Conservation (phyloP, 2,329 filamentous ascomycete genomes). For the Fusarium tjaetaba region DNA sequence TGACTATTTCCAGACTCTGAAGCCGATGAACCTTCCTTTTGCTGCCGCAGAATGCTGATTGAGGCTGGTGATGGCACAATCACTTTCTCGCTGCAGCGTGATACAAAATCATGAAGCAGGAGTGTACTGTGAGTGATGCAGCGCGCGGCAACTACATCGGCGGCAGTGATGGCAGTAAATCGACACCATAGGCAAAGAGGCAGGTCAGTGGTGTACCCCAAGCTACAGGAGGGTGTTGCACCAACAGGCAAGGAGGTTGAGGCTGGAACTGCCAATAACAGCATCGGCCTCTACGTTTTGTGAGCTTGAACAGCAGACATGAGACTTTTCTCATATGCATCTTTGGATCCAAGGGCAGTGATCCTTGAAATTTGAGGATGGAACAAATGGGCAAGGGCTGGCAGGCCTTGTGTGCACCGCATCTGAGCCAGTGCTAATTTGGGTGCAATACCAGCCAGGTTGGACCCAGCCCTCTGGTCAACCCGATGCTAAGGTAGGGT, state of each 20-base stretch:
- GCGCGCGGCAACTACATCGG: constrained; percentile 5
- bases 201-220: constrained; percentile 29
- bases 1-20: constrained; percentile 55
- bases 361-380: constrained; percentile 16
- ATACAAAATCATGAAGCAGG: constrained; percentile 22
- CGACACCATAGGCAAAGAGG: constrained; percentile 11
- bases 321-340: background rate
- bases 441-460: background rate
- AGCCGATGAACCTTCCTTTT: constrained; percentile 32
- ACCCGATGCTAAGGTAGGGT: constrained; percentile 8
- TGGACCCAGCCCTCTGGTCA: constrained; percentile 30
- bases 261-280: constrained; percentile 31
- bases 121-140: constrained; percentile 7
- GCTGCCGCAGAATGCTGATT: constrained; percentile 12
- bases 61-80: constrained; percentile 25
- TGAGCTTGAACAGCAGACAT: background rate
- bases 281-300: background rate
- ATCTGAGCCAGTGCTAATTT: background rate
- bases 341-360: background rate
- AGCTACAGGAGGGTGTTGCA: constrained; percentile 28
- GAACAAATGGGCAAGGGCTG: constrained; percentile 26
- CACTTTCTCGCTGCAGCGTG: constrained; percentile 22
- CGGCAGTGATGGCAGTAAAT: constrained; percentile 16
- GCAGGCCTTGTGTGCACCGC: constrained; percentile 24
- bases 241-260: constrained; percentile 9